Base-by-base conservation (phyloP, 2,329 filamentous ascomycete species). In the Macrophomina tecta region DNA sequence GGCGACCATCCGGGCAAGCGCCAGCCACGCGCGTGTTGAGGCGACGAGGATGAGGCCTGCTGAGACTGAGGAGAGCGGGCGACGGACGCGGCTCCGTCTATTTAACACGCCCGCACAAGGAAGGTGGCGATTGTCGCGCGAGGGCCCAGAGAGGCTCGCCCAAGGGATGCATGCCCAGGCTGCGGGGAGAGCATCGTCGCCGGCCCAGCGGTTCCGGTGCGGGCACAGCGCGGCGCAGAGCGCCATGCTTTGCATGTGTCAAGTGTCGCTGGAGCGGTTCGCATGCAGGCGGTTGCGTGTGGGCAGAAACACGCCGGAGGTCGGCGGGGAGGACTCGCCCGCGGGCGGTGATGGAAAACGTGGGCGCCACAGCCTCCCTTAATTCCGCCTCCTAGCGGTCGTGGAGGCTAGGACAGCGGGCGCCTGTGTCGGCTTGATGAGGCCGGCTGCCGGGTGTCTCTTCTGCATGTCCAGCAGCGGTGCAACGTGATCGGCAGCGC, bases 281-380 rank as follows among this genome's bases (percentile, higher is more conserved):
- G 56, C 56, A 61, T 61, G 56, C 56, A 40, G 56, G 56, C 30
- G 53, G 53, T 42, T 58, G 53, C 36, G 52, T 55, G 52, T 55
- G 36, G 53, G 48, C 30, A 23, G 49, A 52, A 52, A 52, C 49
- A 52, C 8, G 49, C 14, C 2, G 49, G n/a, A 42, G 53, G 53
- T 45, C 40, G 18, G 34, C 53, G 12, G 55, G 36, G 32, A 36
- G 45, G 55, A 38, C 55, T 58, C 55, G 23, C 23, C 23, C 23
- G 23, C 23, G 23, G 55, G 38, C 30, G 36, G 36, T 38, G 36
- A 12, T 23, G 55, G 23, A 32, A 6, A 61, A 61, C 56, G 56
- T 61, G 56, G 56, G 56, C 56, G 56, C 56, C 56, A 61, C 56
- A n/a, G 56, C 5, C 53, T 58, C 36, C 36, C 23, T 58, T 40